Percentiles rank a stretch among this genome's conserved stretches.
These are phyloP conservation scores for Trypanosoma congolense DNA, from an alignment of 208 protist species.

Conservation along the genomic window DNA sequence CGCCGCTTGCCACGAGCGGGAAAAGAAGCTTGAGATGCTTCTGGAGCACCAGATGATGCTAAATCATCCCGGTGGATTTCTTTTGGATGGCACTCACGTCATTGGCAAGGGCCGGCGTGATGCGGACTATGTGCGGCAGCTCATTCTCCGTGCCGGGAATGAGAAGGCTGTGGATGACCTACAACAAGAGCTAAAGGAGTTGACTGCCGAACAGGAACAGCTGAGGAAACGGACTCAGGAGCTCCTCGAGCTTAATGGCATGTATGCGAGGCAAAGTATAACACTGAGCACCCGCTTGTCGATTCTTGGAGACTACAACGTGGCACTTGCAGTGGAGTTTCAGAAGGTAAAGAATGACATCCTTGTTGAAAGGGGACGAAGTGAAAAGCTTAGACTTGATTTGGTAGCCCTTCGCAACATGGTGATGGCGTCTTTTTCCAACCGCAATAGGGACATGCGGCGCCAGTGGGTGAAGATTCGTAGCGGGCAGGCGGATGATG, in stretches of 20 bases:
- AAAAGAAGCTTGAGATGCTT: constrained; percentile 47
- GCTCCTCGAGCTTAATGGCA: constrained; percentile 55
- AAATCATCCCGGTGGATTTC: constrained; percentile 25
- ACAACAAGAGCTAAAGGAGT: constrained; percentile 35
- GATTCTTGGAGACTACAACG: constrained; percentile 70
- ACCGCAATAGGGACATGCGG: constrained; percentile 5
- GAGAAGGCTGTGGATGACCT: constrained; percentile 58
- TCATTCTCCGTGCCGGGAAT: constrained; percentile 58
- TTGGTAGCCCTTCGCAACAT: constrained; percentile 41
- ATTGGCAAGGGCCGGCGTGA: constrained; percentile 17
- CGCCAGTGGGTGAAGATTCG: background rate
- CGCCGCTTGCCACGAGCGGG: constrained; percentile 28
- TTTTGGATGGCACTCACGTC: constrained; percentile 11
- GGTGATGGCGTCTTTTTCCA: constrained; percentile 34
- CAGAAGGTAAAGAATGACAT: constrained; percentile 54
- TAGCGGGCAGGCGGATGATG: background rate
- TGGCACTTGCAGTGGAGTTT: constrained; percentile 43
- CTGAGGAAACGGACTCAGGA: constrained; percentile 29
- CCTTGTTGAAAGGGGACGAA: constrained; percentile 30
- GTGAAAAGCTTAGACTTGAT: constrained; percentile 35
- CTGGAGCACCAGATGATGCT: constrained; percentile 71
- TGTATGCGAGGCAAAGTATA: constrained; percentile 66
- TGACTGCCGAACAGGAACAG: constrained; percentile 15
- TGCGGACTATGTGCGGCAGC: constrained; percentile 45
- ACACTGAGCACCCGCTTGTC: constrained; percentile 69